These are phyloP conservation scores for Zymoseptoria crescenta DNA, from an alignment of 2,329 filamentous ascomycete genomes.

Conservation along the genomic window DNA sequence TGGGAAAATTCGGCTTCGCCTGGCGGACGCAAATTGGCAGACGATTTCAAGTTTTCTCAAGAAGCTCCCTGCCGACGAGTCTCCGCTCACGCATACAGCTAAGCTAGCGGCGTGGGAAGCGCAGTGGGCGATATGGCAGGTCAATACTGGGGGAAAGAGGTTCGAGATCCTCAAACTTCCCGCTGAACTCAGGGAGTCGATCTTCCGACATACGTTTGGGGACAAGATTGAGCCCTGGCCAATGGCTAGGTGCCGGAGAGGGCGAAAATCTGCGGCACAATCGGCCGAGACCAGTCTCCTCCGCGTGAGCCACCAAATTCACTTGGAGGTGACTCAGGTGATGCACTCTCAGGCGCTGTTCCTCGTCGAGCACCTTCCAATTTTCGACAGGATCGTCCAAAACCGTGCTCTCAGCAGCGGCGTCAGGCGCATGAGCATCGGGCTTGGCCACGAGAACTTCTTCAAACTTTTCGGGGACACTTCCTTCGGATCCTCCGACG, in stretches of 20 bases:
- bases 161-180: conserved; percentile 17
- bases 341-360: conserved; percentile 16
- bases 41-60: not conserved
- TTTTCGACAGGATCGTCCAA: conserved; percentile 11
- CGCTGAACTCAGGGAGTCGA: conserved; percentile 17
- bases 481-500: not conserved
- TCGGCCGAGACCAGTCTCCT: conserved; percentile 9
- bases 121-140: not conserved
- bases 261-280: not conserved
- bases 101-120: not conserved
- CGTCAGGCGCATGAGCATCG: conserved; percentile 19
- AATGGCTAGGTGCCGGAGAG: not conserved
- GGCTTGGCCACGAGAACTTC: conserved; percentile 15
- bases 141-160: not conserved
- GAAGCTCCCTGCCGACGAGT: not conserved
- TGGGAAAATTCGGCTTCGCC: not conserved
- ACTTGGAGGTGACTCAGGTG: conserved; percentile 16
- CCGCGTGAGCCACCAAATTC: conserved; percentile 13
- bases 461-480: conserved; percentile 19
- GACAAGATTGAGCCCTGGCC: conserved; percentile 8
- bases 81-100: not conserved
- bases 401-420: not conserved
- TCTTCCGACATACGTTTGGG: conserved; percentile 13
- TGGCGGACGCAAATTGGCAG: not conserved
- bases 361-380: conserved; percentile 8